A percentile compares a stretch with the other conserved stretches of the same genome.
Conservation (phyloP, 345 rosid genomes). For the Hibiscus tridactylites region DNA sequence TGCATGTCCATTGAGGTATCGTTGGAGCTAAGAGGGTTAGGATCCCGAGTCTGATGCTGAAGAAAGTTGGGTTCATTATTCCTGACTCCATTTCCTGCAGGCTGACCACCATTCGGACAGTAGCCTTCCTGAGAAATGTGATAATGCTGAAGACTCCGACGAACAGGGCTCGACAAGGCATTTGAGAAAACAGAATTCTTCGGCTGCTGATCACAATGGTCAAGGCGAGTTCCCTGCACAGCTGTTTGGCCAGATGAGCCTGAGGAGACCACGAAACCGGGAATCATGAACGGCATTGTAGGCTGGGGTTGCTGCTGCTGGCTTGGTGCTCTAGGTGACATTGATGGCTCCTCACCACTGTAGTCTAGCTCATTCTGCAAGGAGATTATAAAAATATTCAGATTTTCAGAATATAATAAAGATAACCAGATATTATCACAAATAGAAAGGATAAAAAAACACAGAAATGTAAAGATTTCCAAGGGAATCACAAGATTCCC, state of each 20-base stretch:
- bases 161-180: neutral
- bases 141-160: slow-evolving; percentile 48
- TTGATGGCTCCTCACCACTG: slow-evolving; percentile 41
- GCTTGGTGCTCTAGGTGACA: slow-evolving; percentile 61
- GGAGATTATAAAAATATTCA: slow-evolving; percentile 3
- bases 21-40: slow-evolving; percentile 50
- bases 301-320: slow-evolving; percentile 45
- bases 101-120: slow-evolving; percentile 27
- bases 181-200: neutral
- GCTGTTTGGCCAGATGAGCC: slow-evolving; percentile 45
- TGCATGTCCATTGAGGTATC: slow-evolving; percentile 89
- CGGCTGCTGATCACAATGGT: neutral
- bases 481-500: neutral
- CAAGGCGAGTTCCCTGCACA: slow-evolving; percentile 37
- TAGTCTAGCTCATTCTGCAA: slow-evolving; percentile 50
- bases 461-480: neutral
- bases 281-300: slow-evolving; percentile 29
- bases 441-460: neutral
- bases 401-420: neutral
- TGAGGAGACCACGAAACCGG: slow-evolving; percentile 42
- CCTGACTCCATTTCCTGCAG: slow-evolving; percentile 33
- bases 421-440: neutral
- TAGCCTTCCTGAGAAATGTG: slow-evolving; percentile 63
- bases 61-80: slow-evolving; percentile 29
- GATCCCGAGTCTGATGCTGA: slow-evolving; percentile 55